Percentiles rank a stretch among this genome's conserved stretches.
Conservation (phyloP, 306 rosid genomes). For the Vachellia pachyceras region DNA sequence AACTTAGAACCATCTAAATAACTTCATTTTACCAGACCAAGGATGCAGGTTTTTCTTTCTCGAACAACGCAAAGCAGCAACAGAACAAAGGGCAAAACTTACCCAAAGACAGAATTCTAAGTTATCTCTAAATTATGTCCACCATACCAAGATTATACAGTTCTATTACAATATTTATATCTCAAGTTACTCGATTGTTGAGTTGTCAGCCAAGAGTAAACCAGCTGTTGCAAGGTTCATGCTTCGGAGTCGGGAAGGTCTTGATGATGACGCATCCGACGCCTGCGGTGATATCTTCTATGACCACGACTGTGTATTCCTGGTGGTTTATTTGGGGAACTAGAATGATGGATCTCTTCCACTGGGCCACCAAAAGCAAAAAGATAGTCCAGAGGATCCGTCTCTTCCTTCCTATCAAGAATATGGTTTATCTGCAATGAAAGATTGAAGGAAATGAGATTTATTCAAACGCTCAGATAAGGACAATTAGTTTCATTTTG, state of each 20-base stretch:
- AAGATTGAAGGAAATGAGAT: not conserved
- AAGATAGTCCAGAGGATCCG: constrained; percentile 71
- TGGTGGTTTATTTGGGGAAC: constrained; percentile 46
- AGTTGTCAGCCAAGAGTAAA: constrained; percentile 28
- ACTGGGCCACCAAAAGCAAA: constrained; percentile 54
- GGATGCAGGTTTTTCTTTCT: not conserved
- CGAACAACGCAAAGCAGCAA: not conserved
- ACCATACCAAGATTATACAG: not conserved
- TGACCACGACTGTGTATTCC: constrained; percentile 49
- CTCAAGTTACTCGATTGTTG: constrained; percentile 5
- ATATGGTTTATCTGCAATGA: constrained; percentile 52
- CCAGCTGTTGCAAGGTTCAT: constrained; percentile 16
- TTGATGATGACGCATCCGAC: constrained; percentile 56
- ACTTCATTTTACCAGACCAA: not conserved
- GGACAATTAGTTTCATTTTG: not conserved
- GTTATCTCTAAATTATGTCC: not conserved
- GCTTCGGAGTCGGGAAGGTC: constrained; percentile 36
- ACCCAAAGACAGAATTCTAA: no score
- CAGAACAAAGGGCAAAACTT: not conserved
- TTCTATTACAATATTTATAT: not conserved
- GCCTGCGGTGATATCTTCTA: constrained; percentile 73
- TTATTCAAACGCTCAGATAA: constrained; percentile 8
- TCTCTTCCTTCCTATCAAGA: constrained; percentile 48
- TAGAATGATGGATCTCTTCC: constrained; percentile 58
- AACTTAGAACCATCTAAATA: not conserved